A percentile compares a stretch with the other conserved stretches of the same genome.
Conservation (phyloP, 2,329 filamentous ascomycete genomes). For the Aspergillus tanneri region DNA sequence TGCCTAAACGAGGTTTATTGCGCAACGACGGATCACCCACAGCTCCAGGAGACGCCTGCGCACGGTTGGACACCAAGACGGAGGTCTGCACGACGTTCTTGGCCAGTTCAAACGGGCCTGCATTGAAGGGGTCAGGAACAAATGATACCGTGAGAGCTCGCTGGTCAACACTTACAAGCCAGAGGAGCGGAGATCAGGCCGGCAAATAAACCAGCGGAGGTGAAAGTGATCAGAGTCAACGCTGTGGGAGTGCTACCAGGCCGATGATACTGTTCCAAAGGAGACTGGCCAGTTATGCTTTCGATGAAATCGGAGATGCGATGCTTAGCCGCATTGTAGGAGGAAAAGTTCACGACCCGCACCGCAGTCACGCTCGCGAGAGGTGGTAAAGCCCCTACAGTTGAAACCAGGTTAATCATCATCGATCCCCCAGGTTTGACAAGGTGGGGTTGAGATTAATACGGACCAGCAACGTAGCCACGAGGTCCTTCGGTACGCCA, state of each 20-base stretch:
- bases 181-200: slow-evolving; percentile 44
- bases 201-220: slow-evolving; percentile 43
- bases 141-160: neutral
- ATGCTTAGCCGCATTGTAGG: slow-evolving; percentile 46
- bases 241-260: slow-evolving; percentile 44
- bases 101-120: slow-evolving; percentile 49
- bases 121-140: neutral
- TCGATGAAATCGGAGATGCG: slow-evolving; percentile 41
- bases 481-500: slow-evolving; percentile 49
- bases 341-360: slow-evolving; percentile 48
- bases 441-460: neutral
- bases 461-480: slow-evolving; percentile 47
- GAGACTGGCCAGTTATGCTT: slow-evolving; percentile 42
- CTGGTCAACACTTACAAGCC: slow-evolving; percentile 39
- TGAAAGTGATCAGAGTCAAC: slow-evolving; percentile 44
- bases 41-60: slow-evolving; percentile 38
- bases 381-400: slow-evolving; percentile 44
- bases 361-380: slow-evolving; percentile 47
- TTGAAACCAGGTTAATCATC: slow-evolving; percentile 3
- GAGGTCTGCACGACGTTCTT: slow-evolving; percentile 52
- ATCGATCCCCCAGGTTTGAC: neutral
- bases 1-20: slow-evolving; percentile 41
- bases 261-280: slow-evolving; percentile 42
- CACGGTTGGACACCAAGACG: slow-evolving; percentile 45
- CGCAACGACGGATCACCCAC: slow-evolving; percentile 36